Percentiles rank a stretch among this genome's conserved stretches.
Conservation (phyloP, 129 eudicot genomes). For the Artemisia argyi region DNA sequence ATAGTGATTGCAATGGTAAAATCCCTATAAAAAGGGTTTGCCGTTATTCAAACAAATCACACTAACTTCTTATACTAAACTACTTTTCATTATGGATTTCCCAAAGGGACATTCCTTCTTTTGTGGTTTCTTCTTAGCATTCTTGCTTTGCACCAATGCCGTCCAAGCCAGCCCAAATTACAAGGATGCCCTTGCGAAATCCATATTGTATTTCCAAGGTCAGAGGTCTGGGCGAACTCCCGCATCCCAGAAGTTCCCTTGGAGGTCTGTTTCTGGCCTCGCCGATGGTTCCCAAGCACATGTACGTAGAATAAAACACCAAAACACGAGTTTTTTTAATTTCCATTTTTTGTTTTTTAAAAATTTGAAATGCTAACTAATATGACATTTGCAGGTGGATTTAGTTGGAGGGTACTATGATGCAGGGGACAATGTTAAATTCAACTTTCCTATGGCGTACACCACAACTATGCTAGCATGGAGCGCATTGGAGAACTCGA, state of each 20-base stretch:
- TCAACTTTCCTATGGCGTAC: conserved; percentile 93
- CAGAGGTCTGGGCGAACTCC: conserved; percentile 86
- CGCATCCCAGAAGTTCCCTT: conserved; percentile 40
- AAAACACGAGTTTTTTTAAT: background rate
- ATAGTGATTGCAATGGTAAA: conserved; percentile 18
- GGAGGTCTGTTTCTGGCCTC: conserved; percentile 73
- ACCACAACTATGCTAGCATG: conserved; percentile 88
- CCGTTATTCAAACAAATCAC: conserved; percentile 28
- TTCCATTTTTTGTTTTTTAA: background rate
- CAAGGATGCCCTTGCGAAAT: conserved; percentile 87
- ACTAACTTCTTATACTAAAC: conserved; percentile 15
- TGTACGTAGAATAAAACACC: conserved; percentile 32
- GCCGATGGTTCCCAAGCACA: conserved; percentile 59
- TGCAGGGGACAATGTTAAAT: conserved; percentile 95
- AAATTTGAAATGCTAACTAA: background rate
- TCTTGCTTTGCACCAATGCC: conserved; percentile 28
- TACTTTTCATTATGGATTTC: conserved; percentile 24
- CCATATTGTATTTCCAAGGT: conserved; percentile 82
- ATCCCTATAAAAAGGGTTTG: conserved; percentile 25
- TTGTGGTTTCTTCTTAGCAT: conserved; percentile 25
- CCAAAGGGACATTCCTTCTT: conserved; percentile 22
- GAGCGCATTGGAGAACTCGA: conserved; percentile 74
- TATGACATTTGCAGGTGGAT: conserved; percentile 55
- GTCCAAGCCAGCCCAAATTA: conserved; percentile 59
- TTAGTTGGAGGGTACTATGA: conserved; percentile 92